Base-by-base conservation (phyloP, 345 rosid species). In the Viola odorata region DNA sequence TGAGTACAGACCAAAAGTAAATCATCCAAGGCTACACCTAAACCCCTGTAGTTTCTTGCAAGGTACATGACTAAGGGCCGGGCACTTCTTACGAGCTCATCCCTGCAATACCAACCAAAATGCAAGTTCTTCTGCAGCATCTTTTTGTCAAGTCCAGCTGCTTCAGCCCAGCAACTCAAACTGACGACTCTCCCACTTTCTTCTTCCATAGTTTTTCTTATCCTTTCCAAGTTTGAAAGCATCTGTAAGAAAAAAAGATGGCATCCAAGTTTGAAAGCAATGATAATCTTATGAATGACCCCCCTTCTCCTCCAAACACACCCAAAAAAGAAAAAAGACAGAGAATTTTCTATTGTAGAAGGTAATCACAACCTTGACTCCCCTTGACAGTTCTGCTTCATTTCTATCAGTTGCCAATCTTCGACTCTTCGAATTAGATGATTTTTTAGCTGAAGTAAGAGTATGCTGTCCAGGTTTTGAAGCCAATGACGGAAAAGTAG, bases 71-170 rank as follows among this genome's bases (percentile, higher is more conserved):
- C 91, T 57, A 88, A 70, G 44, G 87, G 71, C 67, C 78, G 81
- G 23, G 87, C 72, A 65, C 89, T 84, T 75, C 75, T 77, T 58
- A 91, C 54, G 55, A 91, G 78, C 77, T 82, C 89, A 56, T 88
- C 87, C 80, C 83, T 77, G 83, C 96, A 91, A 68, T 71, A 67
- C 94, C 94, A 82, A 72, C 96, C 97, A 62, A 72, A 85, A 64
- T 60, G 76, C 72, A 88, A 75, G 54, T 73, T 71, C 58, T 77
- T 81, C 50, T 73, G 81, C 66, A 91, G 83, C 65, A 54, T 77
- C 68, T 80, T 88, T 79, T 80, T 77, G 59, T 76, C 79, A 67
- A 84, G 73, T 55, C 82, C 87, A 51, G 89, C 87, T 69, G 96
- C 96, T 83, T 80, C 80, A 38, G 97, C 96, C 91, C 97, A 91